phyloP scores from a whole-genome alignment of 192 early-diverging fungal species.

The Coemansia sp. region DNA sequence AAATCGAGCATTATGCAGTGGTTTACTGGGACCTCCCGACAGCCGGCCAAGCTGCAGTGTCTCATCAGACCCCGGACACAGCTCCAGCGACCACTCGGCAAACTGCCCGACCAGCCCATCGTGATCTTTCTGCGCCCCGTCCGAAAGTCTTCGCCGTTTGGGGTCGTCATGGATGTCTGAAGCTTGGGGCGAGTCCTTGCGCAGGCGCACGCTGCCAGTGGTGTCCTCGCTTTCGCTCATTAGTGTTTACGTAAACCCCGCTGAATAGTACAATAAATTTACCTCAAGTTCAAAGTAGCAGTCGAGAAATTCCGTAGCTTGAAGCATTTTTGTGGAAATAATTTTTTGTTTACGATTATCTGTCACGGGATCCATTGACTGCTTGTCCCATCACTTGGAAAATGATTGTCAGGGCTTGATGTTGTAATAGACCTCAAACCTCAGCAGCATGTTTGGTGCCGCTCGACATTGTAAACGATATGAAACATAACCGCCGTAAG shows the following conservation, averaged over 20 bases:
- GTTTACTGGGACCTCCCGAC: background rate
- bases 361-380: too few species aligned
- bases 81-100: slow-evolving; percentile 24
- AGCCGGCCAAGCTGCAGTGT: slow-evolving; percentile 35
- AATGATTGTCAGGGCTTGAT: too few species aligned
- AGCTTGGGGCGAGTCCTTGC: background rate
- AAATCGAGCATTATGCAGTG: background rate
- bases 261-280: too few species aligned
- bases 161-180: background rate
- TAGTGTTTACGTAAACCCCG: background rate
- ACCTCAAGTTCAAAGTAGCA: too few species aligned
- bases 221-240: background rate
- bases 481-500: slow-evolving; percentile 13
- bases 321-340: too few species aligned
- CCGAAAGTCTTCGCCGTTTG: slow-evolving; percentile 14
- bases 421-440: too few species aligned
- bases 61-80: slow-evolving; percentile 23
- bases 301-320: too few species aligned
- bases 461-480: background rate
- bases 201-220: background rate
- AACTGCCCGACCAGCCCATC: too few species aligned
- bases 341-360: too few species aligned
- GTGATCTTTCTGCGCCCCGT: background rate
- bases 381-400: too few species aligned
- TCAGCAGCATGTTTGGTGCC: too few species aligned